Evolutionary conservation across 2,329 filamentous ascomycete genomes (phyloP).

Genomic region (Penicillium sp.): DNA sequence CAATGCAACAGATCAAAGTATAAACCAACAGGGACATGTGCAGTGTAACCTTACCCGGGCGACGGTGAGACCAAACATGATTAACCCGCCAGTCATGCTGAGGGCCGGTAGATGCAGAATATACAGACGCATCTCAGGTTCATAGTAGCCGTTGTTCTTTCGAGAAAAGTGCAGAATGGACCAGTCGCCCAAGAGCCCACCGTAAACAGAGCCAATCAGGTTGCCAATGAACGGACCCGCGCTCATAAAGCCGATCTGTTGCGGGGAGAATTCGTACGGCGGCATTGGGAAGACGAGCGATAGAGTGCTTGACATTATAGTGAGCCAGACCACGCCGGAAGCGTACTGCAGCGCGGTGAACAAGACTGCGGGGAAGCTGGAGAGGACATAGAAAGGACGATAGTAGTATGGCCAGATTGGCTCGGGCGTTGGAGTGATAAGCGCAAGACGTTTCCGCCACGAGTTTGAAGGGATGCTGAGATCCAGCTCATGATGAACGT

Average conservation of each 20-base stretch:
- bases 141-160: slow-evolving; percentile 48
- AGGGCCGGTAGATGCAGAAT: slow-evolving; percentile 37
- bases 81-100: slow-evolving; percentile 42
- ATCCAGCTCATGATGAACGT: slow-evolving; percentile 25
- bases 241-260: slow-evolving; percentile 35
- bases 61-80: slow-evolving; percentile 44
- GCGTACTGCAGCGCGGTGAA: slow-evolving; percentile 44
- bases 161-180: slow-evolving; percentile 44
- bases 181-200: slow-evolving; percentile 42
- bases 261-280: slow-evolving; percentile 33
- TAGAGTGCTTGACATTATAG: slow-evolving; percentile 30
- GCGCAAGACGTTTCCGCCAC: slow-evolving; percentile 27
- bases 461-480: slow-evolving; percentile 25
- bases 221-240: slow-evolving; percentile 41
- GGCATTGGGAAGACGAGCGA: slow-evolving; percentile 38
- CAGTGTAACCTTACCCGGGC: slow-evolving; percentile 28
- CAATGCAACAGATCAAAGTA: too few species aligned
- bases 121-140: slow-evolving; percentile 51
- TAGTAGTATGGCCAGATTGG: slow-evolving; percentile 33
- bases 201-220: slow-evolving; percentile 41
- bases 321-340: slow-evolving; percentile 38
- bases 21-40: background rate
- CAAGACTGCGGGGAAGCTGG: slow-evolving; percentile 40
- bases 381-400: slow-evolving; percentile 32
- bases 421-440: slow-evolving; percentile 26